Conservation (phyloP, 495 filamentous ascomycete species). For the Podospora australis region DNA sequence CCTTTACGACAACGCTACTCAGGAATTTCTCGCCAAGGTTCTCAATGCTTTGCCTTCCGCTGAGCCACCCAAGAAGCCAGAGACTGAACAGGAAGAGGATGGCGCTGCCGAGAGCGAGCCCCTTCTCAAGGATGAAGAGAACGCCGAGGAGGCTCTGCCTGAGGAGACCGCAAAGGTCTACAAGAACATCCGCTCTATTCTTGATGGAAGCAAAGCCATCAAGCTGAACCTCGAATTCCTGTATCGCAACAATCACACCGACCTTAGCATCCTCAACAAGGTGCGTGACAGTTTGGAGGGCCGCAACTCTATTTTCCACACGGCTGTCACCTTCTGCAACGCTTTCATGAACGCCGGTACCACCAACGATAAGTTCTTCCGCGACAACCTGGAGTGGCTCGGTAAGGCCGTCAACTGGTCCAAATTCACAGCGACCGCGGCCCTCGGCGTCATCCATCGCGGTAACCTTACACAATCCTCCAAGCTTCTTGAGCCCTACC, state of each 20-base stretch:
- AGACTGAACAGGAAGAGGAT: conserved; percentile 43
- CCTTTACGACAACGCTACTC: conserved; percentile 94
- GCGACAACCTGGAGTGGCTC: conserved; percentile 96
- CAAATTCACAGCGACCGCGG: conserved; percentile 97
- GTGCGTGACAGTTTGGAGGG: conserved; percentile 91
- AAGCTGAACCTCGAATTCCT: conserved; percentile 94
- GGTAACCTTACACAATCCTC: conserved; percentile 89
- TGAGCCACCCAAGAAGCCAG: conserved; percentile 48
- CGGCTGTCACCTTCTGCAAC: conserved; percentile 91
- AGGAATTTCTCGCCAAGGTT: conserved; percentile 91
- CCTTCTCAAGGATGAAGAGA: conserved; percentile 29
- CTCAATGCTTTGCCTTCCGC: conserved; percentile 65
- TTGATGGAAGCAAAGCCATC: conserved; percentile 86
- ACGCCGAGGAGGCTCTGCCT: conserved; percentile 30
- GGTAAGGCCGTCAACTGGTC: conserved; percentile 99
- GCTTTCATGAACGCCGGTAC: conserved; percentile 99
- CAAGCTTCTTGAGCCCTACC: conserved; percentile 90
- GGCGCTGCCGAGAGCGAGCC: conserved; percentile 42
- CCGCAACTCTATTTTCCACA: conserved; percentile 97
- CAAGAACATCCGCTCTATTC: conserved; percentile 74
- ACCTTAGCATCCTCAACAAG: conserved; percentile 83
- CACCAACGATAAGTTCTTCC: conserved; percentile 94
- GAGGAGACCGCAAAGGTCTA: conserved; percentile 55
- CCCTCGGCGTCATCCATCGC: conserved; percentile 91
- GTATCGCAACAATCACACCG: conserved; percentile 84